These are phyloP conservation scores for Blastobotrys capitulatus DNA, from an alignment of 1,139 yeast genomes.

Conservation along the genomic window DNA sequence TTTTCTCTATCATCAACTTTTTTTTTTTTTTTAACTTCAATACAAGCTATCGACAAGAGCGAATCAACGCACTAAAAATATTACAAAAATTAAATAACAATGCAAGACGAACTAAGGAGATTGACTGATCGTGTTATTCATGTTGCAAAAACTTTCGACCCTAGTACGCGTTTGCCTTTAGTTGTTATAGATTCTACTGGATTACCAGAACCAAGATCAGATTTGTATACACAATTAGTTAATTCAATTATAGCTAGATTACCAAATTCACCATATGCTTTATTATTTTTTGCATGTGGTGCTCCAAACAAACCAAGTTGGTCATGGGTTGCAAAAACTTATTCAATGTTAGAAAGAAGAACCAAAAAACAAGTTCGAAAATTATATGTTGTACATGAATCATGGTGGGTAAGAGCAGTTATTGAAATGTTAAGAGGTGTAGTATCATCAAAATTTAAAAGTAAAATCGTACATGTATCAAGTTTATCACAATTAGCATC, in stretches of 20 bases:
- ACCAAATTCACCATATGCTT: conserved; percentile 55
- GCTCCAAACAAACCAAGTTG: conserved; percentile 51
- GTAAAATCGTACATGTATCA: conserved; percentile 44
- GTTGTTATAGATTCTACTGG: conserved; percentile 74
- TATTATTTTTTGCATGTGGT: conserved; percentile 76
- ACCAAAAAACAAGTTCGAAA: conserved; percentile 52
- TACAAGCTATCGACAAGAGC: too few species aligned
- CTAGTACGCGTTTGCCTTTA: conserved; percentile 56
- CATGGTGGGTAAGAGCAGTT: conserved; percentile 81
- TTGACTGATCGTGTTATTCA: conserved; percentile 44
- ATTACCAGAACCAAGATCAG: conserved; percentile 48
- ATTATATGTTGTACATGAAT: conserved; percentile 81
- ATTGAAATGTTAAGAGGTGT: conserved; percentile 67
- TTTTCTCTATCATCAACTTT: too few species aligned
- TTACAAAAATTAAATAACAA: neutral
- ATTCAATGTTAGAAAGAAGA: conserved; percentile 59
- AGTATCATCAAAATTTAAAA: conserved; percentile 42
- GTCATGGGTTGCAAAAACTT: conserved; percentile 75
- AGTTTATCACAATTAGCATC: conserved; percentile 62
- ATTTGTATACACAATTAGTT: conserved; percentile 24
- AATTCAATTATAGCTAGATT: conserved; percentile 31
- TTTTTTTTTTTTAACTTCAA: too few species aligned
- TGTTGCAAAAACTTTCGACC: conserved; percentile 54
- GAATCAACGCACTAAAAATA: neutral
- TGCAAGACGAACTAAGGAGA: conserved; percentile 7